Conservation (phyloP, 345 rosid genomes). For the Ceriops tagal region DNA sequence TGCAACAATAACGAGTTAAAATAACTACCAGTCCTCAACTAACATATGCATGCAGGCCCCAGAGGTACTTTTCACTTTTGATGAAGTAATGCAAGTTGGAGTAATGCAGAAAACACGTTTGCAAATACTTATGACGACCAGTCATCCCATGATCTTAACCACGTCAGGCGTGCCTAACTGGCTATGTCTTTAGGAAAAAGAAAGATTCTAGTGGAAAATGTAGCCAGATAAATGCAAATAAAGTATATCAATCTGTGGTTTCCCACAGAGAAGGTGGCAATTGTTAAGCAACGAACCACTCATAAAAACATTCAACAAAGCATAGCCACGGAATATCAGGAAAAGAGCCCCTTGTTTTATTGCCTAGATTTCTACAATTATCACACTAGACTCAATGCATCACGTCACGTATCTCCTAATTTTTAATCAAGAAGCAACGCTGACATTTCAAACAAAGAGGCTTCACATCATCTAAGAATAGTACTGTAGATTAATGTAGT, state of each 20-base stretch:
- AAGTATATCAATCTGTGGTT: not conserved
- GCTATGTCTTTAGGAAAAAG: not conserved
- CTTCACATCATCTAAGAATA: too few species aligned
- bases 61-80: not conserved
- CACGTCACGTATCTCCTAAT: too few species aligned
- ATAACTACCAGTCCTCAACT: constrained; percentile 35
- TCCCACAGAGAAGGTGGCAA: not conserved
- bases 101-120: not conserved
- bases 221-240: not conserved
- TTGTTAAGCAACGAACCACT: not conserved
- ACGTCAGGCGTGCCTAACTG: not conserved
- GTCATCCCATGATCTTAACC: constrained; percentile 2
- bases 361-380: not conserved
- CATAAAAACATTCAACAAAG: not conserved
- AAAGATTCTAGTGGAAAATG: not conserved
- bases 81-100: constrained; percentile 9
- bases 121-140: not conserved
- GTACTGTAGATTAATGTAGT: too few species aligned
- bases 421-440: too few species aligned
- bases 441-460: too few species aligned
- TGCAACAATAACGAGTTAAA: not conserved
- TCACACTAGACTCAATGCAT: too few species aligned
- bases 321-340: not conserved
- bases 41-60: constrained; percentile 4
- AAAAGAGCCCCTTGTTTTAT: not conserved